Evolutionary conservation across 2,329 filamentous ascomycete species (phyloP).

Genomic region (Colletotrichum acutatum): DNA sequence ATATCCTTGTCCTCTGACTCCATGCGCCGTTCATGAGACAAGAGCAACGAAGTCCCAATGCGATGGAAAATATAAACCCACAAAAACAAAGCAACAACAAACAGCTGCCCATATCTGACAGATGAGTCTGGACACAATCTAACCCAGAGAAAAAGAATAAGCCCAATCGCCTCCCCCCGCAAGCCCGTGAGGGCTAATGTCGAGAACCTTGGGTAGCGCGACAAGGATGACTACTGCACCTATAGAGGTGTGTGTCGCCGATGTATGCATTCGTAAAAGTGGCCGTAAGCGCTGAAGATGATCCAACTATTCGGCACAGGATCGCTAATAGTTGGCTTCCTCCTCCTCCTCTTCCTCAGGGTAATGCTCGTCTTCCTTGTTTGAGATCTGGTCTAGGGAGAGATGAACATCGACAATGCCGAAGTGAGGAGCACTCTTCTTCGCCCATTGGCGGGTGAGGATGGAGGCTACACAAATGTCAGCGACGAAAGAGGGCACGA

Average conservation of each 20-base stretch:
- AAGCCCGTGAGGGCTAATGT: background rate
- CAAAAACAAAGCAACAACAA: conserved; percentile 30
- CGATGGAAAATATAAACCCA: conserved; percentile 31
- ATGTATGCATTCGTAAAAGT: conserved; percentile 48
- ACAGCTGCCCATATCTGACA: conserved; percentile 30
- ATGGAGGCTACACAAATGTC: conserved; percentile 76
- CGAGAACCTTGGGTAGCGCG: background rate
- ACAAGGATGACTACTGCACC: conserved; percentile 6
- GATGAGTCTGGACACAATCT: conserved; percentile 10
- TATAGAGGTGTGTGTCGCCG: conserved; percentile 37
- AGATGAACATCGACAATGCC: conserved; percentile 63
- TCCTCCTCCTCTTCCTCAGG: conserved; percentile 40
- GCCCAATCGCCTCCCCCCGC: conserved; percentile 5
- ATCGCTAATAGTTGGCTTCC: conserved; percentile 40
- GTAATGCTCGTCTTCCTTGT: conserved; percentile 40
- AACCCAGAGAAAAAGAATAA: conserved; percentile 24
- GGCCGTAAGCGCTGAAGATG: conserved; percentile 34
- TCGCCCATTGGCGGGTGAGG: conserved; percentile 91
- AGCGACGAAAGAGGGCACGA: conserved; percentile 38
- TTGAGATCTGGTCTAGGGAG: conserved; percentile 60
- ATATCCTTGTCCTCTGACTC: conserved; percentile 50
- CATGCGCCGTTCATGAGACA: conserved; percentile 53
- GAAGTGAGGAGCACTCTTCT: conserved; percentile 74
- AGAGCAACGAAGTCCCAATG: conserved; percentile 34
- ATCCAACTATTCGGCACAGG: conserved; percentile 33